These are phyloP conservation scores for Tuber magnatum DNA, from an alignment of 495 filamentous ascomycete species.

Conservation along the genomic window DNA sequence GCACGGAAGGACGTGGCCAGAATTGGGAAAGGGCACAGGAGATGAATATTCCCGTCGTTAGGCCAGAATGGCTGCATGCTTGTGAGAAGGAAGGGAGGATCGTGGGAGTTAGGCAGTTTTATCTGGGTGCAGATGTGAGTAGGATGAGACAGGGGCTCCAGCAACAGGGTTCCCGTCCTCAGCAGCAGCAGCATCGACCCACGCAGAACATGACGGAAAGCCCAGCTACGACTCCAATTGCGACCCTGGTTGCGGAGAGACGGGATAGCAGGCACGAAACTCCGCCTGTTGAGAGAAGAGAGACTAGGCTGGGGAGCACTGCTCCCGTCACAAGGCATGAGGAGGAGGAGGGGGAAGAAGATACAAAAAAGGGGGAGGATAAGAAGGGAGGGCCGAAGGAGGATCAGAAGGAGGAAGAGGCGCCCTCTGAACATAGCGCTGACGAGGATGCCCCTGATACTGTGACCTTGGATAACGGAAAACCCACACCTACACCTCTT, in stretches of 20 bases:
- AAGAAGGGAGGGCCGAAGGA: constrained; percentile 29
- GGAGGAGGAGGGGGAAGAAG: constrained; percentile 41
- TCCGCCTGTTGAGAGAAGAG: constrained; percentile 52
- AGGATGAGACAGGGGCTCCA: constrained; percentile 36
- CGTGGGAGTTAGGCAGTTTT: constrained; percentile 89
- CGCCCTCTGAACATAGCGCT: constrained; percentile 3
- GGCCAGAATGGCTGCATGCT: constrained; percentile 92
- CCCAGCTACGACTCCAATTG: constrained; percentile 21
- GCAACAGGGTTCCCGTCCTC: constrained; percentile 28
- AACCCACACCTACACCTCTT: constrained; percentile 15
- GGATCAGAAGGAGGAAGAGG: constrained; percentile 27
- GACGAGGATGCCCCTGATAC: background rate
- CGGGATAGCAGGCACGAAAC: constrained; percentile 41
- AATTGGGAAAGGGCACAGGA: constrained; percentile 93
- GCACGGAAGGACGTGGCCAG: constrained; percentile 83
- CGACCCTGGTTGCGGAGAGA: constrained; percentile 42
- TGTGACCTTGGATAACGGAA: constrained; percentile 10
- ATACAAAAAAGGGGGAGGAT: constrained; percentile 41
- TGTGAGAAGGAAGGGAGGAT: constrained; percentile 92
- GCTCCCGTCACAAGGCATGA: constrained; percentile 32
- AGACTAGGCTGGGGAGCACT: constrained; percentile 49
- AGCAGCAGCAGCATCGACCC: constrained; percentile 31
- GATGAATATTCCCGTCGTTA: constrained; percentile 97
- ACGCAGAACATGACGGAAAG: constrained; percentile 38
- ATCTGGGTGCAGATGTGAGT: constrained; percentile 68